Evolutionary conservation across 495 filamentous ascomycete species (phyloP).

Genomic region (Aspergillus conjunctus): DNA sequence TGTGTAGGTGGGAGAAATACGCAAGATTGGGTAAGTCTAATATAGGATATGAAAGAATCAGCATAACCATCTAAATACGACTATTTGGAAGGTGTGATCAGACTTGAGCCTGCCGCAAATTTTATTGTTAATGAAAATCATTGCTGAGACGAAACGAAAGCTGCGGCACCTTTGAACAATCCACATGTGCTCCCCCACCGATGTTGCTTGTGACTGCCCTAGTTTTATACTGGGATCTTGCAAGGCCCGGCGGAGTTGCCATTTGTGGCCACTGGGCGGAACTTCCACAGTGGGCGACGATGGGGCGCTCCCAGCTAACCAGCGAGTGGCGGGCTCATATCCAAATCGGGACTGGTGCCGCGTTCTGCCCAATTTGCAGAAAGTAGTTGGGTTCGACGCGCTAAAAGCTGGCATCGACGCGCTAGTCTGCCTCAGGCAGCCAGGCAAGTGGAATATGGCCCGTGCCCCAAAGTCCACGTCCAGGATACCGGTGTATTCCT

Average conservation of each 20-base stretch:
- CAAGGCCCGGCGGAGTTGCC: conserved; percentile 1
- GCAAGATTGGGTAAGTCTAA: conserved; percentile 27
- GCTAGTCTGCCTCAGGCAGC: too few species aligned
- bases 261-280: conserved; percentile 1
- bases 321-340: not conserved
- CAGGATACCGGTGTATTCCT: too few species aligned
- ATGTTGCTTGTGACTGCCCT: not conserved
- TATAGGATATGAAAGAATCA: not conserved
- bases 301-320: not conserved
- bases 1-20: conserved; percentile 23
- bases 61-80: not conserved
- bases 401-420: too few species aligned
- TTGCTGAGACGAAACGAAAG: not conserved
- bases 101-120: conserved; percentile 10
- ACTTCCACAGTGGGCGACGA: not conserved
- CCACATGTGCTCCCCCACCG: not conserved
- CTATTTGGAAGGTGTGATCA: not conserved
- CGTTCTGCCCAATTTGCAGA: not conserved
- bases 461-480: too few species aligned
- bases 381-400: not conserved
- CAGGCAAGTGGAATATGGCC: too few species aligned
- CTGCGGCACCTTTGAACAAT: not conserved
- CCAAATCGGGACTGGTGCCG: not conserved
- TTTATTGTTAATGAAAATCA: not conserved
- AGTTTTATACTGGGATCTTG: not conserved